Conservation (phyloP, 345 rosid genomes). For the Mallotus nudiflorus region DNA sequence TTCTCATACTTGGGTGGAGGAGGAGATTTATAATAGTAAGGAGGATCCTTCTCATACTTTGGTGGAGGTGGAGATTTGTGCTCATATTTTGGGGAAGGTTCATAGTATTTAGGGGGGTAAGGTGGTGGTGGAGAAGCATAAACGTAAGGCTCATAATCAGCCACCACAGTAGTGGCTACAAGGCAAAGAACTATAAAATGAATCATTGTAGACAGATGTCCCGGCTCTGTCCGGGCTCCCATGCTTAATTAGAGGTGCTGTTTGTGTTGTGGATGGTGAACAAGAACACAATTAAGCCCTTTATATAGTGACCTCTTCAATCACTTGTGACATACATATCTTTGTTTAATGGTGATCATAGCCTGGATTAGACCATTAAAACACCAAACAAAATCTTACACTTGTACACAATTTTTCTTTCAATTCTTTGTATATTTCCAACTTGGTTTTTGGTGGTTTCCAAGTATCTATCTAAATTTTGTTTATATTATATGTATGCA, state of each 20-base stretch:
- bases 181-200: slow-evolving; percentile 35
- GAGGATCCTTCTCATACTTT: background rate
- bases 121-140: slow-evolving; percentile 20
- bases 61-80: slow-evolving; percentile 1
- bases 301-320: slow-evolving; percentile 28
- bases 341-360: slow-evolving; percentile 13
- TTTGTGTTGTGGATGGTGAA: slow-evolving; percentile 5
- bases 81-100: background rate
- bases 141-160: slow-evolving; percentile 24
- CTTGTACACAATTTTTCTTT: background rate
- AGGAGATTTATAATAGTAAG: background rate
- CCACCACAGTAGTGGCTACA: slow-evolving; percentile 21
- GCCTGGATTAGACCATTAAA: slow-evolving; percentile 26
- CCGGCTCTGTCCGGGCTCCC: slow-evolving; percentile 24
- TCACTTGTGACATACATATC: background rate
- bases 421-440: background rate
- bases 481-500: no score
- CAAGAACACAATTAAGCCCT: slow-evolving; percentile 1
- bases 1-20: background rate
- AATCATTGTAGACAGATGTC: slow-evolving; percentile 31
- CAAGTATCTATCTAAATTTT: background rate
- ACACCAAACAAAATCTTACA: slow-evolving; percentile 5
- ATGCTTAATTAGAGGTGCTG: slow-evolving; percentile 12
- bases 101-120: background rate
- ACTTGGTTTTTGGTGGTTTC: background rate